Base-by-base conservation (phyloP, 805 yeast species). In the Lachancea thermotolerans region DNA sequence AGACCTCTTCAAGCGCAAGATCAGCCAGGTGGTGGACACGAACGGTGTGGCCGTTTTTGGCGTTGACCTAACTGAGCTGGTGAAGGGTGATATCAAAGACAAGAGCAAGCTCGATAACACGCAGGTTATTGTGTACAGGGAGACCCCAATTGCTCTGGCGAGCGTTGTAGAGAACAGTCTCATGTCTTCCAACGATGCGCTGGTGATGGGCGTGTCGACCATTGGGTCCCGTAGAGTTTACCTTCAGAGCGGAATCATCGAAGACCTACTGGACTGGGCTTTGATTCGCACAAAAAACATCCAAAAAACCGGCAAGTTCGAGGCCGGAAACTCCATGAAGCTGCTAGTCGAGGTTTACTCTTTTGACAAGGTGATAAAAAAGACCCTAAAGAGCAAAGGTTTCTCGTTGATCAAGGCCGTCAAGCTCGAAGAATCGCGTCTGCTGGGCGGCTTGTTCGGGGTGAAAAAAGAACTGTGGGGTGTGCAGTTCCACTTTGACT, bases 221-320 rank as follows among this genome's bases (percentile, higher is more conserved):
- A 56, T 78, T 15, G 84, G 84, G 47, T 77, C 82, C 38, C 76
- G 89, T 64, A 77, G 77, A 56, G 89, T 83, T 1, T 85, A 85
- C 59, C 62, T 74, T 18, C 73, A 71, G 48, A 77, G 82, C 9
- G 88, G 85, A 18, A 74, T 85, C 42, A 71, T 82, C 14, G 71
- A 72, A 36, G 84, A 85, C 53, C 67, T 85, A 47, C 51, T 85
- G 25, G 79, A 74, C 36, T 81, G 85, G 83, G 75, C 81, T 5
- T 66, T 73, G 49, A 51, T 65, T 16, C 73, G 80, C 57, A 68
- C 79, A 12, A 66, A 69, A 40, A 59, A 50, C 16, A 47, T 64
- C 30, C 62, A 74, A 31, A 69, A 70, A 10, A 56, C 56, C 16
- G 59, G 63, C 15, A 63, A 65, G 21, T 45, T 62, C 15, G 53